Evolutionary conservation across 2,329 filamentous ascomycete species (phyloP).

Genomic region (Exutisphaerella laricina): DNA sequence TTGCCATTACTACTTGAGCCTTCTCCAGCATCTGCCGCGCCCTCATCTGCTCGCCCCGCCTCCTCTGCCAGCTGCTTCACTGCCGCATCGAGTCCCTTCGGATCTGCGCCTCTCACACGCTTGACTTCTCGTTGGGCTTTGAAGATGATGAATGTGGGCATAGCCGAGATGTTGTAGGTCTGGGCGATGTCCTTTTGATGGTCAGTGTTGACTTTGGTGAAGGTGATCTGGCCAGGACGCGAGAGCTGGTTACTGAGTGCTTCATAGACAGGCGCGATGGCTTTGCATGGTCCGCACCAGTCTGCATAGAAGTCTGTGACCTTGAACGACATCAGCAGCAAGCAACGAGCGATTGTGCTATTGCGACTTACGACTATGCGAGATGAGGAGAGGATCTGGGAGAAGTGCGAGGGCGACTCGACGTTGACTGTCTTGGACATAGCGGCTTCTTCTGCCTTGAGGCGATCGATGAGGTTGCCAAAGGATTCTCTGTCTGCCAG

Average conservation of each 20-base stretch:
- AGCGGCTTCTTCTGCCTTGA: slow-evolving; percentile 9
- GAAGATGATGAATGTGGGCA: slow-evolving; percentile 85
- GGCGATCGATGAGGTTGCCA: slow-evolving; percentile 4
- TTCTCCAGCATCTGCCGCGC: slow-evolving; percentile 37
- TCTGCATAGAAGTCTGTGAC: slow-evolving; percentile 74
- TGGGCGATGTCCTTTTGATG: slow-evolving; percentile 65
- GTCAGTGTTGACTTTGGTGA: slow-evolving; percentile 83
- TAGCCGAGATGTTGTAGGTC: slow-evolving; percentile 67
- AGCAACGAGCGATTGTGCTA: too few species aligned
- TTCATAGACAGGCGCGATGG: slow-evolving; percentile 78
- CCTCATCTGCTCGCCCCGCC: slow-evolving; percentile 40
- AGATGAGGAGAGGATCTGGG: slow-evolving; percentile 61
- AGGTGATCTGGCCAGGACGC: slow-evolving; percentile 66
- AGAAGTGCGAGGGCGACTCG: slow-evolving; percentile 54
- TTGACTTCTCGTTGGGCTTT: slow-evolving; percentile 35
- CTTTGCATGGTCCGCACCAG: slow-evolving; percentile 79
- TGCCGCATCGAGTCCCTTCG: slow-evolving; percentile 61
- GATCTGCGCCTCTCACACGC: slow-evolving; percentile 59
- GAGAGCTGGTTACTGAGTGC: slow-evolving; percentile 66
- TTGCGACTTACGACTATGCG: slow-evolving; percentile 63
- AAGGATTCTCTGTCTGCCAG: not conserved
- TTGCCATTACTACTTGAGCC: slow-evolving; percentile 39
- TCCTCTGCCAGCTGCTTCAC: slow-evolving; percentile 67
- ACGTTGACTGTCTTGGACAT: slow-evolving; percentile 45
- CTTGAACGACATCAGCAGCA: not conserved